phyloP scores from a whole-genome alignment of 257 asterid species.

The Nyctanthes arbortristis region DNA sequence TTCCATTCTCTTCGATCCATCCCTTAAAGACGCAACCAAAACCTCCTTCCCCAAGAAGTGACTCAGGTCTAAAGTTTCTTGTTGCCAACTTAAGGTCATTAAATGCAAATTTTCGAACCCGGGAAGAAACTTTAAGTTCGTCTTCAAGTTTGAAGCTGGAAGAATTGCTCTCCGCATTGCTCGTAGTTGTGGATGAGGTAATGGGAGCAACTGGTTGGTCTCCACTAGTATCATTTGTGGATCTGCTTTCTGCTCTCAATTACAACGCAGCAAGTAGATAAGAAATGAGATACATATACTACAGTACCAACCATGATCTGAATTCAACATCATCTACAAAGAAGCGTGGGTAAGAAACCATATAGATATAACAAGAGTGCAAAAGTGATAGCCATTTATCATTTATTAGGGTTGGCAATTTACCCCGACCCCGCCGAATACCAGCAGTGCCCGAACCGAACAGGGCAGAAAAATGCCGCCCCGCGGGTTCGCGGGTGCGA shows the following conservation, averaged over 20 bases:
- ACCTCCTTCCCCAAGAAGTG: constrained; percentile 72
- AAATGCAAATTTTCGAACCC: constrained; percentile 58
- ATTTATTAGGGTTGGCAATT: too few species aligned
- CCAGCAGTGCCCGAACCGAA: too few species aligned
- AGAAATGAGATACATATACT: neutral
- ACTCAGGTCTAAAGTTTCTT: constrained; percentile 63
- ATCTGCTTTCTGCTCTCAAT: constrained; percentile 38
- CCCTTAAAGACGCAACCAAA: constrained; percentile 69
- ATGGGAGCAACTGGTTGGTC: constrained; percentile 49
- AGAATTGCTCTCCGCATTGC: constrained; percentile 55
- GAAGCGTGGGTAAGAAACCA: too few species aligned
- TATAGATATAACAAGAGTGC: neutral
- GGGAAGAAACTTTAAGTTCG: constrained; percentile 57
- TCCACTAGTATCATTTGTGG: constrained; percentile 46
- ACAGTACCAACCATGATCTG: neutral
- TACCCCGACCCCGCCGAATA: too few species aligned
- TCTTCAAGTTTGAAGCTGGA: constrained; percentile 59
- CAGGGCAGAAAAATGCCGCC: too few species aligned
- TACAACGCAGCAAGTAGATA: constrained; percentile 8
- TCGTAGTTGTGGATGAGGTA: constrained; percentile 51
- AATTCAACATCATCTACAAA: too few species aligned
- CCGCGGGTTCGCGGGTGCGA: too few species aligned
- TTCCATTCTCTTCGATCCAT: constrained; percentile 70
- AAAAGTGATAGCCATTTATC: neutral
- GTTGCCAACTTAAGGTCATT: constrained; percentile 60